Evolutionary conservation across 73 alveolate genomes (phyloP), one percentile per base, ranked within the genome.

Genomic region (Paramecium tetraurelia): DNA sequence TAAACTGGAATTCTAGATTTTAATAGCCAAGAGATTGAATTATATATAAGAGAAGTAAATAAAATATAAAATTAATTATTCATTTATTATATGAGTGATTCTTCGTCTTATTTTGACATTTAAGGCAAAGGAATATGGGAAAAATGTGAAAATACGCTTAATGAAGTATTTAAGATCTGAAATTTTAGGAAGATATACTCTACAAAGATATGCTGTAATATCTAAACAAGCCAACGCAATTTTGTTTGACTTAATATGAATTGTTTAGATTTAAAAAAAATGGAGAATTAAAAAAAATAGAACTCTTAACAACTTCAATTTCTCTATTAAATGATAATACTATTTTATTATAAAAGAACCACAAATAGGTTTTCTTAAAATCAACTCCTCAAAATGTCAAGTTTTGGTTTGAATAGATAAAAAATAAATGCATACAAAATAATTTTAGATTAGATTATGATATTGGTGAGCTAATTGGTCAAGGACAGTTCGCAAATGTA

Each of bases 1-100:
- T 89, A 41, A 89, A 89, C 77, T 89, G 94, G 94, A 89, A 89
- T 71, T 89, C 94, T 18, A 80, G 90, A 48, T 80, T 72, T 72
- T 72, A 72, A 36, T 72, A 72, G 7, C 86, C 86, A 35, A 72
- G 86, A 43, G 86, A 72, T 72, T 72, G 86, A 72, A 35, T 53
- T 53, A 53, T 72, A 63, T 22, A 31, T 27, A 27, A 63, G 46
- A 31, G 22, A 33, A 63, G 46, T 63, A 63, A 33, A 63, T 63
- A 33, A 63, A 63, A 63, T 63, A 63, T 31, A 63, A 31, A 36
- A 35, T 35, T 29, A 36, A 35, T 72, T 29, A 72, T 72, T 36
- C 46, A 72, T 35, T 72, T 36, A 38, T 12, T 35, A 72, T 36
- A 72, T 72, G 86, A 35, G 59, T 33, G 86, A 72, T 72, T 35